Evolutionary conservation across 75 land plant genomes (phyloP).

Genomic region (Pinus taeda): DNA sequence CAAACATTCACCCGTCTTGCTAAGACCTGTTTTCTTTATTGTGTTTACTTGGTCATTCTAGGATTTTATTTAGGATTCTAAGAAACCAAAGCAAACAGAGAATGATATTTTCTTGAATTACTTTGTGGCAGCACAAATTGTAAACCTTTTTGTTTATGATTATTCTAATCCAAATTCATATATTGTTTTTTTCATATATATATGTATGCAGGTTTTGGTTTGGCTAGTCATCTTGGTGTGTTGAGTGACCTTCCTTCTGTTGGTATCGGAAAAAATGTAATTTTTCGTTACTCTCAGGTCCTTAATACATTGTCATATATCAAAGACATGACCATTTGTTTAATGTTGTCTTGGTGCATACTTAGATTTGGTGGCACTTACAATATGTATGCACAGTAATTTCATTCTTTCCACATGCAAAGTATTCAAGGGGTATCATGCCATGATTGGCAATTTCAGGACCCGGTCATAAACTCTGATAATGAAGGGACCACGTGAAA

Average conservation of each 20-base stretch:
- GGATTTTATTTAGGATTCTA: not conserved
- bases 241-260: conserved; percentile 81
- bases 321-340: not conserved
- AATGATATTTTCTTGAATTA: not conserved
- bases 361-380: not conserved
- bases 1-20: not conserved
- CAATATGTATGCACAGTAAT: too few relatives aligned
- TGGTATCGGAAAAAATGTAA: conserved; percentile 88
- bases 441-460: too few relatives aligned
- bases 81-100: not conserved
- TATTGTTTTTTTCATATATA: not conserved
- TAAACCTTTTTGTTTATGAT: not conserved
- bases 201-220: conserved; percentile 69
- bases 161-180: not conserved
- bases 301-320: not conserved
- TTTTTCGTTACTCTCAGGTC: conserved; percentile 8
- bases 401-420: not conserved
- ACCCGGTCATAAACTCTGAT: too few relatives aligned
- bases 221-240: conserved; percentile 91
- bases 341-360: not conserved
- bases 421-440: too few relatives aligned
- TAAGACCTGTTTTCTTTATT: not conserved
- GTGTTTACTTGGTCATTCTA: not conserved
- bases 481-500: too few relatives aligned
- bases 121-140: not conserved